A percentile compares a stretch with the other conserved stretches of the same genome.
Conservation (phyloP, 2,329 filamentous ascomycete species). For the Penicillium sp. region DNA sequence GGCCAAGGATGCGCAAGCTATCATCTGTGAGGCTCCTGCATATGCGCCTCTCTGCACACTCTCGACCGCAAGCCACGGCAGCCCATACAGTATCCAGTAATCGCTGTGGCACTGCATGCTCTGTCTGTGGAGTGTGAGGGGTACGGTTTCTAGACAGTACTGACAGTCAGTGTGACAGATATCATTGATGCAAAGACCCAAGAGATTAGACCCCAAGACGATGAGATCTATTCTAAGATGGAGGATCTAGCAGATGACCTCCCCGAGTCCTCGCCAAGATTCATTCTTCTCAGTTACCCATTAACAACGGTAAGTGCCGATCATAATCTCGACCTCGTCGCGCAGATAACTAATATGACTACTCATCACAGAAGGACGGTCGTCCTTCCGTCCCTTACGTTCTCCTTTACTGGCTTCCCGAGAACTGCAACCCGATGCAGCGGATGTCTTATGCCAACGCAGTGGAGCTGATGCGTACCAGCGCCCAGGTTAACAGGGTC, state of each 20-base stretch:
- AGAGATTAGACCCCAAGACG: slow-evolving; percentile 83
- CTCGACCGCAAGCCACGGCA: neutral
- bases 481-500: slow-evolving; percentile 83
- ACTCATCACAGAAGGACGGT: slow-evolving; percentile 66
- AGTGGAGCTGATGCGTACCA: slow-evolving; percentile 93
- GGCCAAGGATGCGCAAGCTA: slow-evolving; percentile 81
- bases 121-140: neutral
- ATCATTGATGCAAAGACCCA: slow-evolving; percentile 87
- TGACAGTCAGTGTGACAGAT: slow-evolving; percentile 56
- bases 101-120: neutral
- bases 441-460: slow-evolving; percentile 95
- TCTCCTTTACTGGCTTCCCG: slow-evolving; percentile 90
- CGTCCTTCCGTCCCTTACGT: slow-evolving; percentile 89
- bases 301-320: slow-evolving; percentile 69
- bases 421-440: slow-evolving; percentile 82
- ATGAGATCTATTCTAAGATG: slow-evolving; percentile 79
- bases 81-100: neutral
- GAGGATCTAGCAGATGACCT: slow-evolving; percentile 83
- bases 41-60: neutral
- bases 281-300: slow-evolving; percentile 87
- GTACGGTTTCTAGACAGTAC: neutral
- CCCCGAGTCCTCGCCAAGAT: slow-evolving; percentile 88
- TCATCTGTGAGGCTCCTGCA: slow-evolving; percentile 74
- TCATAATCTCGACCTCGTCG: slow-evolving; percentile 1
- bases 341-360: neutral